phyloP scores from a whole-genome alignment of 352 stramenopile species.

The Sclerospora graminicola region DNA sequence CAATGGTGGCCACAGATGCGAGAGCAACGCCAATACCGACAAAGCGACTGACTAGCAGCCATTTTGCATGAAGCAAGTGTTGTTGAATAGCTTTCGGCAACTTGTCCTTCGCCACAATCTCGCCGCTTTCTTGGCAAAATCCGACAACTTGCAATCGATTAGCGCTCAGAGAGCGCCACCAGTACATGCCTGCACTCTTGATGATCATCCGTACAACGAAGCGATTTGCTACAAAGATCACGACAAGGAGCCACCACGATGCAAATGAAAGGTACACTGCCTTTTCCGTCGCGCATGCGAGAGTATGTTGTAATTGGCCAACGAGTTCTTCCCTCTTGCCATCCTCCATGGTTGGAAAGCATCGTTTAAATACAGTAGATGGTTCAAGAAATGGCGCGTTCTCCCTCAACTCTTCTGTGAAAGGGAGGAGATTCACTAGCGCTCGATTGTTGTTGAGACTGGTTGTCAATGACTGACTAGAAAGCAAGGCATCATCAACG shows the following conservation, averaged over 20 bases:
- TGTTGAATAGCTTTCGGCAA: conserved; percentile 28
- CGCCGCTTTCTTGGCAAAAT: conserved; percentile 43
- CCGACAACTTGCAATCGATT: conserved; percentile 41
- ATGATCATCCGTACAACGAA: conserved; percentile 39
- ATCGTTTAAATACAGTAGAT: conserved; percentile 11
- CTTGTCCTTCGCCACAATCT: conserved; percentile 21
- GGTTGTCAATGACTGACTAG: conserved; percentile 15
- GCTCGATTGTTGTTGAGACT: conserved; percentile 7
- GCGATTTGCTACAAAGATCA: conserved; percentile 34
- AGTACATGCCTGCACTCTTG: conserved; percentile 27
- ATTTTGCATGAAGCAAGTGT: conserved; percentile 31
- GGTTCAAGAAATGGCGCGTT: conserved; percentile 12
- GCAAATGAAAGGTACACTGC: conserved; percentile 44
- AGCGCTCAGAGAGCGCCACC: conserved; percentile 50
- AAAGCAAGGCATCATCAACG: conserved; percentile 6
- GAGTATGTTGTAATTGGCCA: conserved; percentile 21
- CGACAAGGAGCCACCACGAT: conserved; percentile 54
- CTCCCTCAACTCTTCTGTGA: conserved; percentile 6
- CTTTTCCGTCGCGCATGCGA: conserved; percentile 43
- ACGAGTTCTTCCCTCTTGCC: conserved; percentile 11
- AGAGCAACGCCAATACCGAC: conserved; percentile 17
- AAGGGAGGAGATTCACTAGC: conserved; percentile 5
- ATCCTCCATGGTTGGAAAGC: conserved; percentile 10
- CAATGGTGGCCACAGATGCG: conserved; percentile 6
- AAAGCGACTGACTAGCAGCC: conserved; percentile 26